These are phyloP conservation scores for Macroventuria anomochaeta DNA, from an alignment of 2,329 filamentous ascomycete genomes.

Conservation along the genomic window DNA sequence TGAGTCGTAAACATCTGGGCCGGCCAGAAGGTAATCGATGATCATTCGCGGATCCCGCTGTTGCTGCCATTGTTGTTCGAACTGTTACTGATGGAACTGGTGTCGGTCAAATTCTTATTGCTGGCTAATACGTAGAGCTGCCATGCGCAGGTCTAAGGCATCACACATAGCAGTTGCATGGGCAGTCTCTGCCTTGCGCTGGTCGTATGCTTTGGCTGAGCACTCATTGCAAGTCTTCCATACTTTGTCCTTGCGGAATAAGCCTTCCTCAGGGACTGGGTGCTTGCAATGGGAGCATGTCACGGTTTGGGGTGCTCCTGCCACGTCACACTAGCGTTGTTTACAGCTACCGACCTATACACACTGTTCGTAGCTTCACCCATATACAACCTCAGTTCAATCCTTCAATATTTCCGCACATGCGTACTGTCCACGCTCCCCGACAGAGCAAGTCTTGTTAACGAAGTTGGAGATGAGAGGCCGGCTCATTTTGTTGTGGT, in stretches of 20 bases:
- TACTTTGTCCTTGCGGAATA: background rate
- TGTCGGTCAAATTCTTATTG: background rate
- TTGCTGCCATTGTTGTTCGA: background rate
- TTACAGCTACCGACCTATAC: too few relatives aligned
- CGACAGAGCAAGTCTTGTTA: background rate
- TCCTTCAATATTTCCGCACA: too few relatives aligned
- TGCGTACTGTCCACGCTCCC: too few relatives aligned
- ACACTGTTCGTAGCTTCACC: too few relatives aligned
- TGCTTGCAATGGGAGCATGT: background rate
- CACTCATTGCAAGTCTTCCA: slow-evolving; percentile 4
- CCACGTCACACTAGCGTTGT: too few relatives aligned
- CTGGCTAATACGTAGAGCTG: background rate
- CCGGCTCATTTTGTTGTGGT: background rate
- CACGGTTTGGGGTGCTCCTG: too few relatives aligned
- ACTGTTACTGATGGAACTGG: background rate
- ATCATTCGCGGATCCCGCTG: background rate
- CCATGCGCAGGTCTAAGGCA: background rate
- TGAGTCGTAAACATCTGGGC: background rate
- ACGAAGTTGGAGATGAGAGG: too few relatives aligned
- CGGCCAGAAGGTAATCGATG: background rate
- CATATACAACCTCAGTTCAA: too few relatives aligned
- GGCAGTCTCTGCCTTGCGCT: background rate
- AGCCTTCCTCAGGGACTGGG: background rate
- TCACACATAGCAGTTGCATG: background rate
- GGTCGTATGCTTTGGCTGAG: background rate